A percentile compares a stretch with the other conserved stretches of the same genome.
Conservation (phyloP, 345 rosid genomes). For the Erysimum cheiranthoides region DNA sequence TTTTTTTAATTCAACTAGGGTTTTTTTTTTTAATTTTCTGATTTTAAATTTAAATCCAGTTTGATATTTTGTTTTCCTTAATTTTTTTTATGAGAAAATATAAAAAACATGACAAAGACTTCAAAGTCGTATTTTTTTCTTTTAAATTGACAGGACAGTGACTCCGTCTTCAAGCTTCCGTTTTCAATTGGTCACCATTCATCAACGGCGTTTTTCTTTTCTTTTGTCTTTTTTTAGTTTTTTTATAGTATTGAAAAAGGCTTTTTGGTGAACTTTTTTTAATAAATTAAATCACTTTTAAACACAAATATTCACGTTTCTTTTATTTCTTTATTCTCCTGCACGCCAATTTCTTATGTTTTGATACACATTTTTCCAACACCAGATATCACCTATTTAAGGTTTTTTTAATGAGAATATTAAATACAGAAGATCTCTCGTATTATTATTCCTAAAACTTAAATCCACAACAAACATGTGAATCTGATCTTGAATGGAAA, state of each 20-base stretch:
- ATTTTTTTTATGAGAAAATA: background rate
- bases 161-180: slow-evolving; percentile 47
- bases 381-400: background rate
- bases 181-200: slow-evolving; percentile 42
- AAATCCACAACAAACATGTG: slow-evolving; percentile 25
- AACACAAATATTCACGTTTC: slow-evolving; percentile 6
- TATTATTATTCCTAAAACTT: background rate
- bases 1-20: slow-evolving; percentile 25
- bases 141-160: slow-evolving; percentile 33
- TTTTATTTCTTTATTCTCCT: slow-evolving; percentile 4
- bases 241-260: too few relatives aligned
- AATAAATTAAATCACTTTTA: background rate
- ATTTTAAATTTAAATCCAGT: background rate
- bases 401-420: slow-evolving; percentile 10
- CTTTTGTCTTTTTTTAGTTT: background rate
- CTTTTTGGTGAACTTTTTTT: slow-evolving; percentile 11
- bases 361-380: slow-evolving; percentile 8
- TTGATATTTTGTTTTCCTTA: background rate
- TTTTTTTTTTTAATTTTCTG: background rate
- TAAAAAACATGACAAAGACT: slow-evolving; percentile 38
- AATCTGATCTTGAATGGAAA: slow-evolving; percentile 20
- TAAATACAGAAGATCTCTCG: slow-evolving; percentile 31
- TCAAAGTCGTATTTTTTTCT: slow-evolving; percentile 25
- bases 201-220: slow-evolving; percentile 40
- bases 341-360: background rate